phyloP scores from a whole-genome alignment of 75 land plant species.

The Selaginella moellendorffii region DNA sequence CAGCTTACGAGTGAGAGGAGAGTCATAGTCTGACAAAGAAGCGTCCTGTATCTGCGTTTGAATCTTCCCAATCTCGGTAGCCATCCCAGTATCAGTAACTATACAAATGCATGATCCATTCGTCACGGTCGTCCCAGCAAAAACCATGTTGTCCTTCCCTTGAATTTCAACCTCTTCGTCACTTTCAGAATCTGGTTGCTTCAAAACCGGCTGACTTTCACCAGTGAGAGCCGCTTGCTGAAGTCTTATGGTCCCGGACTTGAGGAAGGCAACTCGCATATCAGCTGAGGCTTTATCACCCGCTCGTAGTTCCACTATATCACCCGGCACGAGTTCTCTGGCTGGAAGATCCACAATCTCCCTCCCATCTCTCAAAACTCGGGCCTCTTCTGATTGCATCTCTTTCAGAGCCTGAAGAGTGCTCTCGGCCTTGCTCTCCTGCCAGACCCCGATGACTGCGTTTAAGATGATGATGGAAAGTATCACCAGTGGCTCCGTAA shows the following conservation, averaged over 20 bases:
- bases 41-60: conserved; percentile 31
- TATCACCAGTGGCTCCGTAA: conserved; percentile 70
- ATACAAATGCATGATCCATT: conserved; percentile 24
- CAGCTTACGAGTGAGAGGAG: conserved; percentile 21
- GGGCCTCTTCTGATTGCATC: conserved; percentile 57
- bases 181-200: conserved; percentile 32
- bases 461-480: conserved; percentile 57
- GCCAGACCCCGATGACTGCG: conserved; percentile 86
- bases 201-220: conserved; percentile 64
- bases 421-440: conserved; percentile 82
- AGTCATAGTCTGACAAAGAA: conserved; percentile 18
- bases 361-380: conserved; percentile 41
- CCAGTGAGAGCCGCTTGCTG: conserved; percentile 78
- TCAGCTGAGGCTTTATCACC: conserved; percentile 42
- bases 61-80: conserved; percentile 25
- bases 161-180: conserved; percentile 51
- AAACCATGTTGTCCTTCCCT: conserved; percentile 60
- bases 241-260: conserved; percentile 39
- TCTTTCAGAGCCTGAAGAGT: conserved; percentile 61
- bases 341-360: conserved; percentile 39
- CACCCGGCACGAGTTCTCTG: conserved; percentile 67
- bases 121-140: conserved; percentile 27
- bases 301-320: conserved; percentile 55
- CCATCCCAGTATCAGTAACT: conserved; percentile 25
- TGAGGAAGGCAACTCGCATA: conserved; percentile 49